Evolutionary conservation across 768 basidiomycete species (phyloP), one percentile per base, ranked within the genome.

Genomic region (Kwoniella bestiolae): DNA sequence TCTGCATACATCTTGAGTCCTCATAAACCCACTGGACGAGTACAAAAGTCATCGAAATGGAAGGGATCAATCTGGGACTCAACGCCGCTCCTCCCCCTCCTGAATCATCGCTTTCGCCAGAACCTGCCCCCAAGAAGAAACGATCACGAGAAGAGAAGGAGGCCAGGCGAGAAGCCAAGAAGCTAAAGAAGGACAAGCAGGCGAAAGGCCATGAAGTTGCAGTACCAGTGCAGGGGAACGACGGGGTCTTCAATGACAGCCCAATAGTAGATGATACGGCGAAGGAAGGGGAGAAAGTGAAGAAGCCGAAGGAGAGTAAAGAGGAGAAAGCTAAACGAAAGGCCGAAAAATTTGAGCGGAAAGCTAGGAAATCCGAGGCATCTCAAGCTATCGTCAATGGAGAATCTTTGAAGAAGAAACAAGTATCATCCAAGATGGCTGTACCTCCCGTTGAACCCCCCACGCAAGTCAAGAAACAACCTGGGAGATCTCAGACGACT

Each of bases 61-160:
- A 60, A 21, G 58, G 23, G 5, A 60, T 60, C 14, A 34, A 23
- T 9, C 58, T 49, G 5, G 46, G 58, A 5, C 46, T 34, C 14
- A 21, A 26, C 5, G 29, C 45, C 8, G 31, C 14, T 1, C 11
- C 31, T 3, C 18, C n/a, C 1, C 21, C 5, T 8, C 31, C 1
- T 14, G 8, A 34, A 26, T 21, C 18, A 35, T n/a, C 56, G 28
- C 5, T 31, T 9, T 50, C 58, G n/a, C 29, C 47, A 14, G 25
- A 41, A 46, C 8, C n/a, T 16, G 50, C 41, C 11, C 23, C n/a
- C 3, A 41, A 50, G 34, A 58, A 49, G 26, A 66, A 66, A 18
- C 21, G 51, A 28, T 49, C 52, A 21, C 18, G 65, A 8, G 59
- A 60, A 21, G 63, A 66, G 31, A 52, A 61, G 18, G 49, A 58